These are phyloP conservation scores for Pouteria campechiana DNA, from an alignment of 179 eudicot genomes.

Conservation along the genomic window DNA sequence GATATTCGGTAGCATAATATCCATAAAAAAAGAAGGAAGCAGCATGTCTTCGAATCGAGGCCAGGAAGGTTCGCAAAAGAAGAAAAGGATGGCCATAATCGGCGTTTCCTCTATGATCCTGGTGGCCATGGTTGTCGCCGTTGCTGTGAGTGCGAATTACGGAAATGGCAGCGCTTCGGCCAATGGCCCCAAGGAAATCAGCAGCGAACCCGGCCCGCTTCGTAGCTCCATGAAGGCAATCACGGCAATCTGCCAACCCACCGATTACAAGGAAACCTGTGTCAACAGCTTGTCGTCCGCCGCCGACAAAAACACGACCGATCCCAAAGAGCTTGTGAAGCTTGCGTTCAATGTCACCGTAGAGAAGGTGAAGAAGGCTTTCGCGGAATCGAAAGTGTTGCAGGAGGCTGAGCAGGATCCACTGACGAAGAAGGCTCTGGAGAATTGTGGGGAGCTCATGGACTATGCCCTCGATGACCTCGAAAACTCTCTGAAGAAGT, in stretches of 20 bases:
- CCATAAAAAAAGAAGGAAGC: too few species aligned
- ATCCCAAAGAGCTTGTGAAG: constrained; percentile 31
- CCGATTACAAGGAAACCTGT: constrained; percentile 21
- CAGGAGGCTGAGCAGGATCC: constrained; percentile 18
- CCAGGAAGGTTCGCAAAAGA: too few species aligned
- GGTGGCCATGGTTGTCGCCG: too few species aligned
- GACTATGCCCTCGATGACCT: constrained; percentile 32
- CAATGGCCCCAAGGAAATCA: too few species aligned
- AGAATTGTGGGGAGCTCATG: constrained; percentile 21
- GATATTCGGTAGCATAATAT: too few species aligned
- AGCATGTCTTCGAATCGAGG: too few species aligned
- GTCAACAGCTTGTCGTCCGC: constrained; percentile 11
- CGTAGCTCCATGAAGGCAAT: constrained; percentile 12
- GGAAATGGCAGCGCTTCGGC: too few species aligned
- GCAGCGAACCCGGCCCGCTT: too few species aligned
- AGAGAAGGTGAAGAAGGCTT: constrained; percentile 5
- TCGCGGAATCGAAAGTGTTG: constrained; percentile 17
- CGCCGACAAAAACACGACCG: constrained; percentile 14
- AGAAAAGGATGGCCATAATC: too few species aligned
- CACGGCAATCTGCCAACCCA: constrained; percentile 10
- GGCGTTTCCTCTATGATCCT: too few species aligned
- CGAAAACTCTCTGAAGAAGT: constrained; percentile 11
- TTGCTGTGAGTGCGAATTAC: too few species aligned
- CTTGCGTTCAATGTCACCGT: constrained; percentile 16
- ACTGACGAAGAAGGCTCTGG: constrained; percentile 12